phyloP scores from a whole-genome alignment of 2,329 filamentous ascomycete genomes.

The Clarireedia sp. region DNA sequence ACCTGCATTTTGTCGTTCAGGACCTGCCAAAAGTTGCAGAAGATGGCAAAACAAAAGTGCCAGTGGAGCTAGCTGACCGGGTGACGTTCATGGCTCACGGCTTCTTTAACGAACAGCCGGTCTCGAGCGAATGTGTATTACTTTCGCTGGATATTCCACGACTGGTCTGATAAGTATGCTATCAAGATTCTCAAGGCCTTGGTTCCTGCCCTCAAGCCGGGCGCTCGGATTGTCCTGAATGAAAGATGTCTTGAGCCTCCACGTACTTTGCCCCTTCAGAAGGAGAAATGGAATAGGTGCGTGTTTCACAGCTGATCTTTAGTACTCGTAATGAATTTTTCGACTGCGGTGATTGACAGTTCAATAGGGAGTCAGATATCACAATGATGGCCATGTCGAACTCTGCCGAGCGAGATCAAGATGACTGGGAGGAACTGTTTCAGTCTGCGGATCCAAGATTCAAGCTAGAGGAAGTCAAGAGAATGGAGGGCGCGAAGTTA shows the following conservation, averaged over 20 bases:
- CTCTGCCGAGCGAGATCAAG: not conserved
- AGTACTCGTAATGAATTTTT: no score
- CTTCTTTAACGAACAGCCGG: conserved; percentile 21
- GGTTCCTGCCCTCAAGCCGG: not conserved
- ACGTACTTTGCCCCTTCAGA: not conserved
- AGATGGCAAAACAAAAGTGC: not conserved
- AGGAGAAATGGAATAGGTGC: not conserved
- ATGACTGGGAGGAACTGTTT: conserved; percentile 1
- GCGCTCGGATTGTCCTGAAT: not conserved
- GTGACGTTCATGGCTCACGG: not conserved
- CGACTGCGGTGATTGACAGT: not conserved
- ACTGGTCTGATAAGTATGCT: conserved; percentile 12
- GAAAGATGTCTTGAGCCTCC: not conserved
- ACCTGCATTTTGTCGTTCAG: not conserved
- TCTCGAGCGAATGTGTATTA: conserved; percentile 29
- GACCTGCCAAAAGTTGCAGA: not conserved
- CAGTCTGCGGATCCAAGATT: not conserved
- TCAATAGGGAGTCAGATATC: not conserved
- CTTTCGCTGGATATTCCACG: conserved; percentile 30
- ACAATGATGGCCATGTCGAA: not conserved
- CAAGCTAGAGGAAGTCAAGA: not conserved
- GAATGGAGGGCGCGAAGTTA: not conserved
- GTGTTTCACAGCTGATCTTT: no score
- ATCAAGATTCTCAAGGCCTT: not conserved
- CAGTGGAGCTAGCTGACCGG: not conserved